phyloP scores from a whole-genome alignment of 164 flowering plant genomes.

The grape (Vitis vinifera) region ASM3070453v1 NC_081814.1:8451001-8451500 shows the following conservation, averaged over 20 bases:
- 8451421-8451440: constrained; percentile 66
- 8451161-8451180: neutral
- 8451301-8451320: constrained; percentile 19
- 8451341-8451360: constrained; percentile 63
- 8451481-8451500: constrained; percentile 58
- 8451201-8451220: constrained; percentile 83
- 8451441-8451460: constrained; percentile 61
- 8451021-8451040: too few relatives aligned
- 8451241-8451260: constrained; percentile 9
- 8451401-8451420: constrained; percentile 44
- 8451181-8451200: constrained; percentile 45
- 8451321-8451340: constrained; percentile 89
- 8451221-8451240: constrained; percentile 27
- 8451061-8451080: too few relatives aligned
- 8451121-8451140: too few relatives aligned
- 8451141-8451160: neutral
- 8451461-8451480: constrained; percentile 55
- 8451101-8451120: too few relatives aligned
- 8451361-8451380: constrained; percentile 33
- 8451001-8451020: too few relatives aligned
- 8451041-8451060: too few relatives aligned
- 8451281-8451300: constrained; percentile 51
- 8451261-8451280: constrained; percentile 58
- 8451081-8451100: too few relatives aligned
- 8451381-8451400: constrained; percentile 19